phyloP scores from a whole-genome alignment of 2,329 filamentous ascomycete species.

The Xylariales sp. region DNA sequence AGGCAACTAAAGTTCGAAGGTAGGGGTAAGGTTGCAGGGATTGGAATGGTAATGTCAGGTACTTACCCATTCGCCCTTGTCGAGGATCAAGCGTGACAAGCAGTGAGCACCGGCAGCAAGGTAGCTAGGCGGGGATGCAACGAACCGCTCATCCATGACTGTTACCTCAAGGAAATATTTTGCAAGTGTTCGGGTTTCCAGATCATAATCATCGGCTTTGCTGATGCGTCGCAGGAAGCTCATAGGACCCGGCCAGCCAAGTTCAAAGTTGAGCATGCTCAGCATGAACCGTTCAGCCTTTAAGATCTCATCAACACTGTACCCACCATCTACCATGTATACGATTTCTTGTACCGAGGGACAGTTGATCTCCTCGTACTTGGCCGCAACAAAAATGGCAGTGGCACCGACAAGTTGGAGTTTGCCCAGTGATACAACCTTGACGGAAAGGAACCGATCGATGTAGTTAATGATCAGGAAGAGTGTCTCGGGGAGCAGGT shows the following conservation, averaged over 20 bases:
- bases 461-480: constrained; percentile 97
- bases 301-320: constrained; percentile 84
- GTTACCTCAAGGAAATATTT: constrained; percentile 98
- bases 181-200: constrained; percentile 89
- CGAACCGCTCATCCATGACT: constrained; percentile 97
- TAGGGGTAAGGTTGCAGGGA: neutral
- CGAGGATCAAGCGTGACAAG: constrained; percentile 79
- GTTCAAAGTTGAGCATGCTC: constrained; percentile 89
- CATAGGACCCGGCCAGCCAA: constrained; percentile 99
- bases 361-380: constrained; percentile 99
- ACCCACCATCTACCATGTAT: constrained; percentile 95
- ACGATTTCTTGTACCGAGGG: constrained; percentile 93
- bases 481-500: constrained; percentile 85
- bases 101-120: constrained; percentile 90
- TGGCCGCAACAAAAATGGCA: constrained; percentile 90
- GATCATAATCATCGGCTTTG: constrained; percentile 96
- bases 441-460: constrained; percentile 90
- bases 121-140: constrained; percentile 86
- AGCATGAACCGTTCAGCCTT: constrained; percentile 99
- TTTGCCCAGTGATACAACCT: constrained; percentile 92
- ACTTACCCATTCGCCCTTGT: constrained; percentile 91
- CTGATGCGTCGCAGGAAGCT: constrained; percentile 95
- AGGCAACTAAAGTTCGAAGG: too few species aligned
- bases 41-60: too few species aligned
- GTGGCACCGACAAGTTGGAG: constrained; percentile 94